Evolutionary conservation across 352 stramenopile species (phyloP).

Genomic region (Pythium monospermum): DNA sequence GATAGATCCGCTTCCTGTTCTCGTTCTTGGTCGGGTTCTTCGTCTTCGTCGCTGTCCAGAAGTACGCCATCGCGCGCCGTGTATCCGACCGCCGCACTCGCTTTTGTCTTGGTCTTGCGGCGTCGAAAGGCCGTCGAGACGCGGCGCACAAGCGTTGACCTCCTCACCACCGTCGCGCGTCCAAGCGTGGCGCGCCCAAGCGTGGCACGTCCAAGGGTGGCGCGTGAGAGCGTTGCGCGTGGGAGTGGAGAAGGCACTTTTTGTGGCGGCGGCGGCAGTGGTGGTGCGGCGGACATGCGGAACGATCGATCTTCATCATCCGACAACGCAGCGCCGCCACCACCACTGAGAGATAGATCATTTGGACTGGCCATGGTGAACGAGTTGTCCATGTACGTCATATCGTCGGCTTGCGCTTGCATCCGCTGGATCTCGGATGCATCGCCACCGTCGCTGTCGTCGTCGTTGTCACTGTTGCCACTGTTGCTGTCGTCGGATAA

Average conservation of each 20-base stretch:
- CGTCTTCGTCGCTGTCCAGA: constrained; percentile 15
- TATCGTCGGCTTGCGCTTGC: constrained; percentile 49
- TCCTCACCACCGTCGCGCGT: background rate
- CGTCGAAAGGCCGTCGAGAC: constrained; percentile 7
- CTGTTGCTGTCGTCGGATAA: constrained; percentile 33
- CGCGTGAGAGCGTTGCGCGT: background rate
- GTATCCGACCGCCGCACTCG: background rate
- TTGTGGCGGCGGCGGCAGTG: constrained; percentile 1
- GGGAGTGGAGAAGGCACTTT: background rate
- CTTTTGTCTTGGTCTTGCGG: constrained; percentile 11
- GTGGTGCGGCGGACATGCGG: background rate
- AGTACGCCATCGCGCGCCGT: constrained; percentile 1
- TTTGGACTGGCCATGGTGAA: constrained; percentile 13
- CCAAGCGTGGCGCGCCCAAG: too few relatives aligned
- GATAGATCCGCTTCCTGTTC: too few relatives aligned
- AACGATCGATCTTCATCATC: constrained; percentile 5
- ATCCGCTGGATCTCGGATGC: constrained; percentile 28
- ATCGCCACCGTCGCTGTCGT: constrained; percentile 29
- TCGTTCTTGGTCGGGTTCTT: too few relatives aligned
- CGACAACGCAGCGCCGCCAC: background rate
- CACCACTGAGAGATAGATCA: background rate
- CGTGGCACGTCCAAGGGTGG: too few relatives aligned
- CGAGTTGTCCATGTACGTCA: constrained; percentile 30
- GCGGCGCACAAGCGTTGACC: constrained; percentile 5
- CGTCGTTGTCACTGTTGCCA: constrained; percentile 17